These are phyloP conservation scores for Nicotiana tabacum DNA, from an alignment of 257 asterid genomes.

Conservation along the genomic window DNA sequence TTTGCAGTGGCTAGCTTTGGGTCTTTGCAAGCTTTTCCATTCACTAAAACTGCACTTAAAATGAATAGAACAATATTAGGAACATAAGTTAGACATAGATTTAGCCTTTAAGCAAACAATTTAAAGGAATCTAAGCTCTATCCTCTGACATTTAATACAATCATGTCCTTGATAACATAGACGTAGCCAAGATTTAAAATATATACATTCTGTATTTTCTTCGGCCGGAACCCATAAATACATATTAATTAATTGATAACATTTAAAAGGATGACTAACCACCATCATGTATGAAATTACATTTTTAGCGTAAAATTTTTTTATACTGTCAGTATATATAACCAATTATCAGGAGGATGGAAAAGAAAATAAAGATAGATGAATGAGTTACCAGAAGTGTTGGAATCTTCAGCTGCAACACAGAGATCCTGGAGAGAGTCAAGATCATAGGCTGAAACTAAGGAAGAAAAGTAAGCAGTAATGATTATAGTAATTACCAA, in stretches of 20 bases:
- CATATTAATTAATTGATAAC: neutral
- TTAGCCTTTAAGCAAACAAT: neutral
- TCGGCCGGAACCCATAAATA: no score
- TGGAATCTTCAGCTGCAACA: slow-evolving; percentile 3
- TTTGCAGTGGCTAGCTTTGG: neutral
- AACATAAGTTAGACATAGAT: neutral
- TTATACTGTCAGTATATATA: neutral
- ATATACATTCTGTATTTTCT: no score
- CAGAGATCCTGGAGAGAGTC: slow-evolving; percentile 7
- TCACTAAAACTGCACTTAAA: slow-evolving; percentile 6
- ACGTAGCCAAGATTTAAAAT: no score
- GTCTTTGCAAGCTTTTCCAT: slow-evolving; percentile 9
- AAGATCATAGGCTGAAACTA: slow-evolving; percentile 5
- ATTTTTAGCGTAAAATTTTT: neutral
- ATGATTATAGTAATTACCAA: neutral
- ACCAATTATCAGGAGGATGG: no score
- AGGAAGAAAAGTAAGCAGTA: neutral
- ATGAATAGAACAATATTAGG: neutral
- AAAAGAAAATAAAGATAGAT: neutral
- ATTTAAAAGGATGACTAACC: neutral
- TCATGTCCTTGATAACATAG: no score
- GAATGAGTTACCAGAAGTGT: neutral
- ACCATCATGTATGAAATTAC: neutral
- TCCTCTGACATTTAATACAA: neutral
- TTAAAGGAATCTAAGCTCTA: neutral